Percentiles rank a stretch among this genome's conserved stretches.
Evolutionary conservation across 495 filamentous ascomycete species (phyloP).

Genomic region (Penicillium manginii): DNA sequence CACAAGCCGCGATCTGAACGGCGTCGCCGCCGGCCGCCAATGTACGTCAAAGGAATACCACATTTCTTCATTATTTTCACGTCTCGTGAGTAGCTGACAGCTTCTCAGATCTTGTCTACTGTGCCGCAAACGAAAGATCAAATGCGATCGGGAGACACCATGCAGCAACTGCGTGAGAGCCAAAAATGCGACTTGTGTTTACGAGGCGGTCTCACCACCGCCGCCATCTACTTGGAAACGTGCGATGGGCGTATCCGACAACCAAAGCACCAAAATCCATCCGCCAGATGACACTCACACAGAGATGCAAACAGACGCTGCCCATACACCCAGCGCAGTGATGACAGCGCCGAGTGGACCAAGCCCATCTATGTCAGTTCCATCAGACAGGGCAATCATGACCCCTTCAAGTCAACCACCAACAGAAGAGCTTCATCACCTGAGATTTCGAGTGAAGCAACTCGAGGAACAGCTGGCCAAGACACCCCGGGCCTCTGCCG

Average conservation of each 20-base stretch:
- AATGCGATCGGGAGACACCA: constrained; percentile 51
- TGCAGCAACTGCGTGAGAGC: constrained; percentile 56
- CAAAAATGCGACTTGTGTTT: constrained; percentile 45
- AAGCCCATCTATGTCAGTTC: no score
- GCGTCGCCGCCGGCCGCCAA: constrained; percentile 50
- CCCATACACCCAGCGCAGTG: no score
- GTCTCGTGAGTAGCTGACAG: no score
- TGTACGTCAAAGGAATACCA: constrained; percentile 34
- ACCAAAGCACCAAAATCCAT: neutral
- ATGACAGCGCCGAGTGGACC: no score
- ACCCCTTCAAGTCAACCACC: constrained; percentile 26
- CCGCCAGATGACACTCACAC: no score
- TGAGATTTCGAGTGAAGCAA: constrained; percentile 42
- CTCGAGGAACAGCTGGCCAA: constrained; percentile 52
- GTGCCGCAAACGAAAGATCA: constrained; percentile 54
- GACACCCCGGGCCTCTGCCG: constrained; percentile 2
- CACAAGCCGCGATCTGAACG: constrained; percentile 41
- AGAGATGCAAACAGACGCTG: no score
- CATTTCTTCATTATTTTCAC: no score
- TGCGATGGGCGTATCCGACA: constrained; percentile 2
- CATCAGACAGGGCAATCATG: no score
- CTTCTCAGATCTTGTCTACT: constrained; percentile 43
- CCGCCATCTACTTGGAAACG: constrained; percentile 5
- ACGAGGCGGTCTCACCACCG: constrained; percentile 26
- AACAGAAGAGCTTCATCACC: constrained; percentile 37